Base-by-base conservation (phyloP, 2,329 filamentous ascomycete species). In the Sclerotinia nivalis region DNA sequence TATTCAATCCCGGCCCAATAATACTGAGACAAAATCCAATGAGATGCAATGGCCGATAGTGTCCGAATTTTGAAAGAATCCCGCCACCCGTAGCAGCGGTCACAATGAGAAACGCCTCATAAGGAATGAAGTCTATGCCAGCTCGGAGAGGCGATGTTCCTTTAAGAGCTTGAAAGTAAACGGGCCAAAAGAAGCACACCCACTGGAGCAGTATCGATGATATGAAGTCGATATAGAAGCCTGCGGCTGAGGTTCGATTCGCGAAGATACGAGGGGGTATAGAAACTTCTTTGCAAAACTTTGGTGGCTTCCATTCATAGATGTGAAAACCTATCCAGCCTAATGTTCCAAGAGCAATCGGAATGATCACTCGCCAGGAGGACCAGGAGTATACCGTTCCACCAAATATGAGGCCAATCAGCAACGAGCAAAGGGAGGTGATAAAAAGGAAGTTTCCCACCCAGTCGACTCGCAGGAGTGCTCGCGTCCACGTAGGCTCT, bases 361-460 rank as follows among this genome's bases (percentile, higher is more conserved):
- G 37, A 12, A 61, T 22, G n/a, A 47, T 61, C n/a, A 45, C 40
- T n/a, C 1, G 37, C 37, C 37, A 45, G 37, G 37, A 47, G 45
- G 2, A 61, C 59, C 22, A 61, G 5, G 59, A 20, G n/a, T 45
- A 61, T n/a, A 25, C 34, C 9, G 45, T 34, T 22, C 45, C 28
- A 20, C 45, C 45, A 52, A 37, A 66, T 37, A 45, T 64, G 13
- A 71, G 77, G 4, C 82, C 79, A 43, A 83, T 78, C 5, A 86
- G 78, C 1, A 84, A 73, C 1, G 81, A 73, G 4, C 82, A 76
- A 9, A 80, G 78, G 0, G 80, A 78, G 5, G 73, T 76, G 1
- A 82, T 81, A 68, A 85, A 77, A 3, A 85, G 73, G 31, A 75
- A 62, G 31, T 81, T 83, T 31, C 84, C 84, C 1, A 80, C 43